Base-by-base conservation (phyloP, 2,329 filamentous ascomycete genomes). In the Trichoderma sp. region DNA sequence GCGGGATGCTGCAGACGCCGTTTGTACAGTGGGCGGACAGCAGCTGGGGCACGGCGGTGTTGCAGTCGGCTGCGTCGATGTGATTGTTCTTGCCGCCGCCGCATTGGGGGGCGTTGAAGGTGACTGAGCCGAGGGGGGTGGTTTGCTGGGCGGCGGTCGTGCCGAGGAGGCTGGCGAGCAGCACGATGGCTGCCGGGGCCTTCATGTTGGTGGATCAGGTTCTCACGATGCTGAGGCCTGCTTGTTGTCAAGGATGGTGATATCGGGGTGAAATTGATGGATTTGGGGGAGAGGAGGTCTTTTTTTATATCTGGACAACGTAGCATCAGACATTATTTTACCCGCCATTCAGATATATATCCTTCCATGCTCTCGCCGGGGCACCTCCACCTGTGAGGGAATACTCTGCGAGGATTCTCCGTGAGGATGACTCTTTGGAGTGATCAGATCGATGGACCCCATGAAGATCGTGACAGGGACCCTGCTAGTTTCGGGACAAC, bases 1-100 rank as follows among this genome's bases (percentile, higher is more conserved):
- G 47, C 6, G 58, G 47, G 39, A 62, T 62, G 21, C 39, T 30
- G 48, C 58, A 62, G 6, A 62, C 58, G 17, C 58, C 58, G n/a
- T 12, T 26, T 1, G 58, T 44, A 19, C 58, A 62, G 48, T 62
- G 24, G 12, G 48, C 48, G 12, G 34, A 48, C 0, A 62, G 30
- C 39, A 62, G 26, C 48, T 62, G 47, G 28, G 58, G n/a, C 7
- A 62, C 14, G 3, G 58, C 58, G 12, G 58, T 54, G 47, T 28
- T 52, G 48, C 58, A 62, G n/a, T 62, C 48, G 3, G 39, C 21
- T 14, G 26, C 39, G 24, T 62, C 52, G 19, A 52, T 44, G 24
- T 7, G 6, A 17, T 19, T 41, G 3, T 14, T 24, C 21, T 24
- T 41, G n/a, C 58, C 58, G 10, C 17, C 24, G 12, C 24, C 39